phyloP scores from a whole-genome alignment of 148 eudicot species.

The Cornus florida region DNA sequence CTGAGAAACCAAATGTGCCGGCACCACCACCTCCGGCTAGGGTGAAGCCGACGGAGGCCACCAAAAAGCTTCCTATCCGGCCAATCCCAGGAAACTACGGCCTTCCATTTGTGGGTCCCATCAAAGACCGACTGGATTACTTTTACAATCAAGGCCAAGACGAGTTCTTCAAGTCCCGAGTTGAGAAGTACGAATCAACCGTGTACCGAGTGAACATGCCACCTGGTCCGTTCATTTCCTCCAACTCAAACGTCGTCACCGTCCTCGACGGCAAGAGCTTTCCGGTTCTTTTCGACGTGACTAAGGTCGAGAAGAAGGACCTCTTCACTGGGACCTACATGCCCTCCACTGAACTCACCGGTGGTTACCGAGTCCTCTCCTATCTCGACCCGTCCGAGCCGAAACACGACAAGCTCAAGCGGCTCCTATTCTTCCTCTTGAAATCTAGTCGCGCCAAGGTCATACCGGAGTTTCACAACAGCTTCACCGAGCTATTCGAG shows the following conservation, averaged over 20 bases:
- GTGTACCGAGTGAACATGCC: too few species aligned
- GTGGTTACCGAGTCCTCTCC: slow-evolving; percentile 73
- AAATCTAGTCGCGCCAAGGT: slow-evolving; percentile 46
- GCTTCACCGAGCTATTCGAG: slow-evolving; percentile 50
- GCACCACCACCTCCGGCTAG: slow-evolving; percentile 17
- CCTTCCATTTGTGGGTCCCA: slow-evolving; percentile 64
- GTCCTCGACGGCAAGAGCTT: too few species aligned
- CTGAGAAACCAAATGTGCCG: slow-evolving; percentile 12
- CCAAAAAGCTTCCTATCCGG: slow-evolving; percentile 27
- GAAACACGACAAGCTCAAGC: slow-evolving; percentile 67
- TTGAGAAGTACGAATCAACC: slow-evolving; percentile 70
- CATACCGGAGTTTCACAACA: slow-evolving; percentile 62
- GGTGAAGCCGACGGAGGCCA: slow-evolving; percentile 4
- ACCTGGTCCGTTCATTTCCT: too few species aligned
- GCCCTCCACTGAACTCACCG: too few species aligned
- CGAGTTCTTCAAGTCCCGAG: slow-evolving; percentile 75
- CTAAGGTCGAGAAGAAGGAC: too few species aligned
- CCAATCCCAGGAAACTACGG: slow-evolving; percentile 80
- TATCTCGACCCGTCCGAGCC: slow-evolving; percentile 92
- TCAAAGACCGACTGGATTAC: slow-evolving; percentile 66
- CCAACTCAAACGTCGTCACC: too few species aligned
- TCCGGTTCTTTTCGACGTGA: too few species aligned
- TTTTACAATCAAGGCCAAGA: slow-evolving; percentile 82
- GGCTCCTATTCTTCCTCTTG: slow-evolving; percentile 49
- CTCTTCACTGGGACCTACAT: too few species aligned